These are phyloP conservation scores for Suhomyces bokatorum DNA, from an alignment of 1,139 yeast genomes.

Conservation along the genomic window DNA sequence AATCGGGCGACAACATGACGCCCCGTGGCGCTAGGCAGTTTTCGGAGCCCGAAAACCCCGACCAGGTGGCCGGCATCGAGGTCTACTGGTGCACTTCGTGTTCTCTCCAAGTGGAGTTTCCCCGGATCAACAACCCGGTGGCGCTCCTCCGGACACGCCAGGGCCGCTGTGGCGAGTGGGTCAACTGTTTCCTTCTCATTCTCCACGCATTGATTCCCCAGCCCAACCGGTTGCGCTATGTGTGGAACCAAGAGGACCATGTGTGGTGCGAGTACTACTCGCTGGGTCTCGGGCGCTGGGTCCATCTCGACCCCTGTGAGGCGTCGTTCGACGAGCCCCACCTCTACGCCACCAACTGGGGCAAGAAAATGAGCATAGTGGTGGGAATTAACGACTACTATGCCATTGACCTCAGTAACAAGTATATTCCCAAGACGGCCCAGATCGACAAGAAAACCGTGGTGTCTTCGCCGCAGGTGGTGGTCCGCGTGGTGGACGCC, in stretches of 20 bases:
- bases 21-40: constrained; percentile 27
- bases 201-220: constrained; percentile 48
- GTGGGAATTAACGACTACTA: constrained; percentile 67
- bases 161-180: constrained; percentile 98
- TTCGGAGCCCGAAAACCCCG: constrained; percentile 27
- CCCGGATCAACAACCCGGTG: constrained; percentile 71
- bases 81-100: constrained; percentile 62
- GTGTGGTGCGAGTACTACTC: constrained; percentile 95
- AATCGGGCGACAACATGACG: constrained; percentile 33
- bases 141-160: constrained; percentile 58
- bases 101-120: constrained; percentile 52
- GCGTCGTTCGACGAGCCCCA: constrained; percentile 79
- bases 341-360: constrained; percentile 84
- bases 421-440: constrained; percentile 61
- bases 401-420: constrained; percentile 63
- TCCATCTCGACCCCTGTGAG: constrained; percentile 89
- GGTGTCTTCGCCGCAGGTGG: constrained; percentile 9
- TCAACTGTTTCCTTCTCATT: constrained; percentile 73
- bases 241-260: constrained; percentile 92
- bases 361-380: constrained; percentile 86
- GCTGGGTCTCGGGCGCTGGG: constrained; percentile 61
- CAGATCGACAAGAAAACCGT: constrained; percentile 41
- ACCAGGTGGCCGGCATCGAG: constrained; percentile 49
- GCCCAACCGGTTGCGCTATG: constrained; percentile 46
- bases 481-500: constrained; percentile 1